Evolutionary conservation across 768 basidiomycete species (phyloP), one percentile per base, ranked within the genome.

Genomic region (Candolleomyces efflorescens): DNA sequence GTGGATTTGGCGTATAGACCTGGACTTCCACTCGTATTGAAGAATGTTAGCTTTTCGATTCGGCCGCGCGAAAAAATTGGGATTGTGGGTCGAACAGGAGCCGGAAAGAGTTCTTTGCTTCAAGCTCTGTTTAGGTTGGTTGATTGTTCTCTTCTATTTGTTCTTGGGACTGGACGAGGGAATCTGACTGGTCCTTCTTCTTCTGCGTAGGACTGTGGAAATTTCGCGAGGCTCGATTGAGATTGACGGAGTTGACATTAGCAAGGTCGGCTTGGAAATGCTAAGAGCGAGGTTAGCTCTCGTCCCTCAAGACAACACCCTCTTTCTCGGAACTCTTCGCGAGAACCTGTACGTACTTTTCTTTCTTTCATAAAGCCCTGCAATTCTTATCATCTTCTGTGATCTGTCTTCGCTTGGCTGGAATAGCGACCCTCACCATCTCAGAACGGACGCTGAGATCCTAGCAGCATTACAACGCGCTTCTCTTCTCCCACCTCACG

Each of bases 231-330:
- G 90, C 0, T 65, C 64, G 22, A 84, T 92, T 56, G 68, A 73
- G 39, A 81, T 86, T 17, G 85, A 86, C 62, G 80, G 77, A 3
- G 64, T 73, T 41, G 76, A 88, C 63, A 82, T 80, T 59, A 69
- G 69, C 15, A 64, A 70, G 32, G 69, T 89, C 20, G 83, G 82
- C 4, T 71, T 89, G 11, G 75, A 83, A 54, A 72, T 67, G 24
- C 70, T 88, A 15, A 77, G 86, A 15, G 70, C 69, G 24, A 73
- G 78, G n/a, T 66, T 89, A 7, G 82, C 85, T 1, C 78, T 89
- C 54, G 85, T 90, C 15, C 89, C 87, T n/a, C 89, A 88, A 68
- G 83, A 86, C 55, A 75, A 76, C 11, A 76, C 78, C 5, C 70
- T 83, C 3, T 84, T 81, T 64, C 62, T 76, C n/a, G 77, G 75